Evolutionary conservation across 2,329 filamentous ascomycete species (phyloP), one percentile per base, ranked within the genome.

Genomic region (Aspergillus terreus): DNA sequence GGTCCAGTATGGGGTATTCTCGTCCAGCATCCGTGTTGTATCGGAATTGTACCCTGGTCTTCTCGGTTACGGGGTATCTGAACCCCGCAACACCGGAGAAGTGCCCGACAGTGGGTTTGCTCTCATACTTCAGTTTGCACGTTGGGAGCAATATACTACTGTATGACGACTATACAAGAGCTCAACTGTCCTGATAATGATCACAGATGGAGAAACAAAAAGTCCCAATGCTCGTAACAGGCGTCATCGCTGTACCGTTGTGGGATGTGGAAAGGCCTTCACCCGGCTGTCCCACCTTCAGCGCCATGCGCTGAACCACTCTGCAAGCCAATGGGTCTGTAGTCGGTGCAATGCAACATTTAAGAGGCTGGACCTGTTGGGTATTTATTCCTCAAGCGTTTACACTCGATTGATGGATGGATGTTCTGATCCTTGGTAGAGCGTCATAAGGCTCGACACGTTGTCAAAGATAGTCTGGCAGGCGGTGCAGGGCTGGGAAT

Each of bases 221-320:
- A 17, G 12, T 9, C 35, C 15, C 35, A 17, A 7, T 38, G 7
- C 14, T 14, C 14, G 12, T n/a, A 9, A 9, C 6, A 38, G n/a
- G 14, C 11, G 10, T 17, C 35, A 38, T 17, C 35, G 1, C 4
- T 38, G 35, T 12, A n/a, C 35, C 12, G n/a, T 38, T 12, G 12
- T 12, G 12, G 47, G 38, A 3, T 49, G 47, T 25, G 40, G 30
- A 4, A 49, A 49, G 30, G 3, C 47, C n/a, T 49, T 49, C 38
- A 43, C 27, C 15, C 47, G 47, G 15, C 21, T 35, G 47, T 49
- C 47, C 40, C 47, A 49, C 38, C 40, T 49, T 7, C 47, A 49
- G 23, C 47, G 47, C 17, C 47, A 49, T 43, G 27, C 47, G n/a
- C 38, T 49, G 47, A 49, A 49, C 47, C 47, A 49, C 47, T 49